Conservation (phyloP, 2,329 filamentous ascomycete genomes). For the Sporothrix brunneoviolacea region DNA sequence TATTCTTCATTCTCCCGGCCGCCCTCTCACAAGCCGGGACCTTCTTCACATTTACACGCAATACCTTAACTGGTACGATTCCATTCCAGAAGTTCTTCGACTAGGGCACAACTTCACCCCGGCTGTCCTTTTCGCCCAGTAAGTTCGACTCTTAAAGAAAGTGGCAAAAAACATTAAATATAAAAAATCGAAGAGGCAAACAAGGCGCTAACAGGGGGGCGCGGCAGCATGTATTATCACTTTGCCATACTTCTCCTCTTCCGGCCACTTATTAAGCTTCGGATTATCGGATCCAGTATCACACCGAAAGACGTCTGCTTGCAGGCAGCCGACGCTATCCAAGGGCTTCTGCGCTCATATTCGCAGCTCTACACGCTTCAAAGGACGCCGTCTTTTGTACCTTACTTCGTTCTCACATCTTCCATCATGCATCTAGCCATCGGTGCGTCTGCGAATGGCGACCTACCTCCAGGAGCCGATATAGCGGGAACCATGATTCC, state of each 20-base stretch:
- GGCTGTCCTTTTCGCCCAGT: constrained; percentile 69
- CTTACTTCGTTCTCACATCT: constrained; percentile 55
- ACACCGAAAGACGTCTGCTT: constrained; percentile 60
- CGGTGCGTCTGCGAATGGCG: constrained; percentile 30
- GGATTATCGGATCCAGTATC: constrained; percentile 56
- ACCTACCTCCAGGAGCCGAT: constrained; percentile 5
- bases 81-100: constrained; percentile 56
- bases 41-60: constrained; percentile 59
- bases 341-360: constrained; percentile 49
- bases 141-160: too few species aligned
- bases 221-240: constrained; percentile 60
- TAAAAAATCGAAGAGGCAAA: too few species aligned
- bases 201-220: not conserved
- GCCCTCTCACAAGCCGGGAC: constrained; percentile 56
- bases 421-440: constrained; percentile 55
- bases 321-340: constrained; percentile 54
- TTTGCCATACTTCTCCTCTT: constrained; percentile 68
- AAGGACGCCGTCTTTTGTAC: constrained; percentile 54
- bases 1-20: constrained; percentile 64
- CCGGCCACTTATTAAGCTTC: constrained; percentile 60
- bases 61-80: constrained; percentile 66
- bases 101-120: constrained; percentile 65
- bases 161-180: too few species aligned
- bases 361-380: constrained; percentile 52
- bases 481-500: not conserved